phyloP scores from a whole-genome alignment of 192 early-diverging fungal genomes.

The Haplosporangium gracile region DNA sequence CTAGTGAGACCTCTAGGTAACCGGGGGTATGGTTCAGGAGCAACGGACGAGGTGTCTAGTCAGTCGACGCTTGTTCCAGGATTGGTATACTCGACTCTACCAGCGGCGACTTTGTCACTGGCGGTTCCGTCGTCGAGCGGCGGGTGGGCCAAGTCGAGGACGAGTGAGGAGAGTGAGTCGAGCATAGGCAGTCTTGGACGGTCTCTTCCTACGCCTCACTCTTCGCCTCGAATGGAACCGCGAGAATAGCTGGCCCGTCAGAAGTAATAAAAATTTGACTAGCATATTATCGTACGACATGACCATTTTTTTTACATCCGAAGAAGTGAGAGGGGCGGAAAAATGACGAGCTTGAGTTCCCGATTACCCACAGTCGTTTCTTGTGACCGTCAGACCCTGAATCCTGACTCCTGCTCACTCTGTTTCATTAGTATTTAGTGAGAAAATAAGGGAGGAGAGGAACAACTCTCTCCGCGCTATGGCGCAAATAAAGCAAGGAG shows the following conservation, averaged over 20 bases:
- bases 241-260: background rate
- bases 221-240: constrained; percentile 29
- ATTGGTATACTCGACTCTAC: background rate
- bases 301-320: background rate
- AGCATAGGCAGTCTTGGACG: constrained; percentile 39
- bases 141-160: background rate
- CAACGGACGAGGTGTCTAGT: constrained; percentile 11
- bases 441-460: background rate
- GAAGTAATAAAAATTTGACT: background rate
- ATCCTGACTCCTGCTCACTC: background rate
- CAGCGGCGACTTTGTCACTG: background rate
- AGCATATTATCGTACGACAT: background rate
- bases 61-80: constrained; percentile 18
- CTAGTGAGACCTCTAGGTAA: background rate
- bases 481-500: background rate
- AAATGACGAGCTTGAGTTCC: background rate
- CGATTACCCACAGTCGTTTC: background rate
- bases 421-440: background rate
- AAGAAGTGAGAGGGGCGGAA: background rate
- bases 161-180: constrained; percentile 24
- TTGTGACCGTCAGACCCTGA: background rate
- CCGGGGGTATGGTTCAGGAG: background rate
- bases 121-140: background rate
- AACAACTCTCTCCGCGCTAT: background rate
- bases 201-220: constrained; percentile 38